phyloP scores from a whole-genome alignment of 2,329 filamentous ascomycete species.

The Fusarium illudens region DNA sequence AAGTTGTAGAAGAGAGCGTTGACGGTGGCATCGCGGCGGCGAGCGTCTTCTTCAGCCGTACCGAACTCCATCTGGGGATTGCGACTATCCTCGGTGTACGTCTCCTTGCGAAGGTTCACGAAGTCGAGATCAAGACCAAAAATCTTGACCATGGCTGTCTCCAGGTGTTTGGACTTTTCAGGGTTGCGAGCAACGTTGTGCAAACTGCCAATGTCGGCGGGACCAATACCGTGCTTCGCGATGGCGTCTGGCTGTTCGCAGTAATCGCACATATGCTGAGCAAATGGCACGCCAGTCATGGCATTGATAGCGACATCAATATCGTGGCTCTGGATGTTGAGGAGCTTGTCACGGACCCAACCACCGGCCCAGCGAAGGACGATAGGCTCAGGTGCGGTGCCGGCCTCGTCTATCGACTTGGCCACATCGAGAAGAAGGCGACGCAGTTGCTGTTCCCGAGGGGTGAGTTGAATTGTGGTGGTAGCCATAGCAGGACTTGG shows the following conservation, averaged over 20 bases:
- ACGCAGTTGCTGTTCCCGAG: slow-evolving; percentile 76
- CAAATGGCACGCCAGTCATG: slow-evolving; percentile 83
- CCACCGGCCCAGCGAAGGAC: slow-evolving; percentile 83
- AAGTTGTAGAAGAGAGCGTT: slow-evolving; percentile 98
- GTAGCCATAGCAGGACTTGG: slow-evolving; percentile 29
- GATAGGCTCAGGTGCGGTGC: slow-evolving; percentile 61
- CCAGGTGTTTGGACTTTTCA: slow-evolving; percentile 95
- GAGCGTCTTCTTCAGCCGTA: slow-evolving; percentile 87
- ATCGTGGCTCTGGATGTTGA: slow-evolving; percentile 76
- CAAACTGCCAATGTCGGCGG: slow-evolving; percentile 73
- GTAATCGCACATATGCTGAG: slow-evolving; percentile 72
- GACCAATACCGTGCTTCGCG: slow-evolving; percentile 66
- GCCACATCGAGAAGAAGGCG: slow-evolving; percentile 86
- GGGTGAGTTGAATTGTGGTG: slow-evolving; percentile 64
- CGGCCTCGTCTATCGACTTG: slow-evolving; percentile 61
- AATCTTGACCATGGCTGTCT: slow-evolving; percentile 86
- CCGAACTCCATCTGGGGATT: slow-evolving; percentile 95
- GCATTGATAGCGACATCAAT: slow-evolving; percentile 87
- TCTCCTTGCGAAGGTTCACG: slow-evolving; percentile 93
- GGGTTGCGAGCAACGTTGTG: slow-evolving; percentile 93
- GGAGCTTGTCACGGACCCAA: slow-evolving; percentile 87
- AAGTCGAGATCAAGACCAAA: slow-evolving; percentile 91
- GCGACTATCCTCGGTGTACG: slow-evolving; percentile 85
- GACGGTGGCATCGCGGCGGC: slow-evolving; percentile 89
- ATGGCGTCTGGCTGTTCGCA: slow-evolving; percentile 68